Evolutionary conservation across 192 early-diverging fungal species (phyloP), one percentile per base, ranked within the genome.

Genomic region (Nowakowskiella sp.): DNA sequence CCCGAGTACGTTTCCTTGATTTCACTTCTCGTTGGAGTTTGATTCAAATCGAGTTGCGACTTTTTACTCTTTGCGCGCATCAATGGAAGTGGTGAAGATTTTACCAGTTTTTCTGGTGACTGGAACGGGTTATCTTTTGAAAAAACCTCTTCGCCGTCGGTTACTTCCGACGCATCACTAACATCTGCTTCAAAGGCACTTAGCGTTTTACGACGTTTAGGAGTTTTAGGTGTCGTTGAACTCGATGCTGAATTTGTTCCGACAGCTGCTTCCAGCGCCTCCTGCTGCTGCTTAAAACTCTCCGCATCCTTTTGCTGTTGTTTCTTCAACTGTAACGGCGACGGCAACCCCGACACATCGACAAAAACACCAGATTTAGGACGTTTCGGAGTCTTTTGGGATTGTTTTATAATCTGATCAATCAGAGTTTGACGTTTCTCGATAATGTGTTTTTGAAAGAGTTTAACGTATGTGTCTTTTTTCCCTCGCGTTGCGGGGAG

Each of bases 391-490:
- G 48, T 31, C 39, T 59, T 69, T 21, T 56, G 56, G 21, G 45
- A 44, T 24, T 42, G 21, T 22, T 55, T 54, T 10, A n/a, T 67
- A n/a, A 43, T 31, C 21, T 61, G 55, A 16, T 31, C 43, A 1
- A 54, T 42, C 8, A 64, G 42, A 9, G 45, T 6, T 9, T 68
- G 47, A 4, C 66, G 55, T 13, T 57, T 65, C 34, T 51, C 47
- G 1, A 55, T 44, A 31, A 72, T 49, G 9, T 68, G 23, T 24
- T 47, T 43, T 13, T 57, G 30, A 50, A 65, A 67, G 47, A 77
- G 50, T 33, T 67, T 60, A 21, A 71, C 54, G 61, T 73, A 77
- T 36, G 58, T 47, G 3, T 51, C 31, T 45, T 71, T 70, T 49
- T 67, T 66, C 33, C 28, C 47, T 4, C 59, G 47, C 25, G 61